phyloP scores from a whole-genome alignment of 345 rosid species.

The Salix caprea region DNA sequence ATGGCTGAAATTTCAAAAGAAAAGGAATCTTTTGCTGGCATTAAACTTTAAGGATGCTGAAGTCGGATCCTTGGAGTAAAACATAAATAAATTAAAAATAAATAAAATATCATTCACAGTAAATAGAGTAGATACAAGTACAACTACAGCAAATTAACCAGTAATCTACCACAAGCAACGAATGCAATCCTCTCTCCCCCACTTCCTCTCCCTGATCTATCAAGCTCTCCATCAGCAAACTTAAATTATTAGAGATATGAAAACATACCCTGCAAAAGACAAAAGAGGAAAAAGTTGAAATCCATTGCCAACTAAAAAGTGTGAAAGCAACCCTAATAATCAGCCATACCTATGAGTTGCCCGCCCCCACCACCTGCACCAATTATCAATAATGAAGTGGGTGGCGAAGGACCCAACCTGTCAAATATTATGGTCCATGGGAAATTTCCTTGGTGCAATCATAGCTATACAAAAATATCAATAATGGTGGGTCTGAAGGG shows the following conservation, averaged over 20 bases:
- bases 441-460: not conserved
- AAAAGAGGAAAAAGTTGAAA: not conserved
- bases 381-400: not conserved
- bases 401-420: not conserved
- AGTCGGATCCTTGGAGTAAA: not conserved
- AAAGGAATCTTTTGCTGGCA: not conserved
- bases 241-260: not conserved
- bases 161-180: not conserved
- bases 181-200: not conserved
- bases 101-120: not conserved
- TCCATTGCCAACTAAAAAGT: not conserved
- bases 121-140: not conserved
- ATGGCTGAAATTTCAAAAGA: too few species aligned
- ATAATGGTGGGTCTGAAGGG: not conserved
- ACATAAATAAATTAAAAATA: too few species aligned
- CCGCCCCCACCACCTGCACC: not conserved
- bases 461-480: not conserved
- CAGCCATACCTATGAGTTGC: not conserved
- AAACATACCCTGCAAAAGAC: not conserved
- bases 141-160: not conserved
- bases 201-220: not conserved
- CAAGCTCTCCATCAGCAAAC: not conserved
- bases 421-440: not conserved
- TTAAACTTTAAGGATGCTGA: not conserved
- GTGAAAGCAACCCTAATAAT: not conserved